phyloP scores from a whole-genome alignment of 306 rosid species.

The Rosa lucieae region DNA sequence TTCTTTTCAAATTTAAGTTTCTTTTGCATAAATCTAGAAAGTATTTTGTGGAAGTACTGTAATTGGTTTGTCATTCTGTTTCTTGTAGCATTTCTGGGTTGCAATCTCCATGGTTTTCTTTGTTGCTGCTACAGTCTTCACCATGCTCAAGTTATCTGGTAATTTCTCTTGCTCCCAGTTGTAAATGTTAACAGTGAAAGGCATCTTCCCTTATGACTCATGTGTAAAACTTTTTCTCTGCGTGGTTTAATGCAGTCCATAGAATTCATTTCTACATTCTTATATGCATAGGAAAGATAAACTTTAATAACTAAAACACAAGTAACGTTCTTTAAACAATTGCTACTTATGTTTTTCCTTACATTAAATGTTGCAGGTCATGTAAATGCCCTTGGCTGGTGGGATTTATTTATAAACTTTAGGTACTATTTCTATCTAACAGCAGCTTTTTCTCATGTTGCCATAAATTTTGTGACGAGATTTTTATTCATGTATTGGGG shows the following conservation, averaged over 20 bases:
- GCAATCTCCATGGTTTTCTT: constrained; percentile 99
- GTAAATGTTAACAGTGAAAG: not conserved
- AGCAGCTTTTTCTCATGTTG: constrained; percentile 19
- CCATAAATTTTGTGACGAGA: constrained; percentile 25
- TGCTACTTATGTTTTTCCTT: constrained; percentile 18
- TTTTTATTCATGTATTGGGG: constrained; percentile 28
- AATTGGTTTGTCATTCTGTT: constrained; percentile 30
- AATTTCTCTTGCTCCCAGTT: constrained; percentile 22
- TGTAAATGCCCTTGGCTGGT: constrained; percentile 94
- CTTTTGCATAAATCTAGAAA: not conserved
- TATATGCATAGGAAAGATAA: not conserved
- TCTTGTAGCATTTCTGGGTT: constrained; percentile 92
- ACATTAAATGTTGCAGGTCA: constrained; percentile 53
- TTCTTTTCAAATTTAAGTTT: constrained; percentile 11
- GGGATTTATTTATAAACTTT: constrained; percentile 97
- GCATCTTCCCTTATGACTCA: not conserved
- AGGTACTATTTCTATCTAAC: constrained; percentile 49
- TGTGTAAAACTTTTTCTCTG: not conserved
- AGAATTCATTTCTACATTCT: not conserved
- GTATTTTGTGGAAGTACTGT: not conserved
- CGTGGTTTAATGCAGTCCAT: constrained; percentile 7
- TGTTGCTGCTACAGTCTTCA: constrained; percentile 86
- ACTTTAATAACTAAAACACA: not conserved
- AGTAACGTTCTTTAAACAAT: not conserved
- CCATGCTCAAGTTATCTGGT: constrained; percentile 88